Base-by-base conservation (phyloP, 2,329 filamentous ascomycete genomes). In the Zarea fungicola region DNA sequence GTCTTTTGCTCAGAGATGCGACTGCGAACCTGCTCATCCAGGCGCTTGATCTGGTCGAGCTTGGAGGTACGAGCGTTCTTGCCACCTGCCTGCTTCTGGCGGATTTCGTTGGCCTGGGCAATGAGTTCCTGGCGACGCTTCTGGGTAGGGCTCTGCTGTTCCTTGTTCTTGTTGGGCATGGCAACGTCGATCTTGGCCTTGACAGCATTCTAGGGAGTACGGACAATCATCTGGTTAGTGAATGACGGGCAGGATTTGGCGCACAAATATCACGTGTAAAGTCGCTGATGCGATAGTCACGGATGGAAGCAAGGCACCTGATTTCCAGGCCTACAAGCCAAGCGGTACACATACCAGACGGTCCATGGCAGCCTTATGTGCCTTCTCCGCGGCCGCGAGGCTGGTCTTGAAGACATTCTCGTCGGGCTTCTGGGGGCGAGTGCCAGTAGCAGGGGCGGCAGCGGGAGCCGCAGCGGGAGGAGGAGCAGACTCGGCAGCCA, bases 101-200 rank as follows among this genome's bases (percentile, higher is more conserved):
- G 85, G 69, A 99, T 96, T 58, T 86, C 80, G 64, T 84, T 85
- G 61, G 90, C 80, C 72, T 97, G 82, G 48, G 82, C 75, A 61
- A 89, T 86, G 56, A 97, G 83, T 68, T 96, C 89, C 67, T 89
- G 81, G 63, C 90, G 87, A 65, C 84, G 87, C 76, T 95, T 89
- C 62, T 83, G 84, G 53, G 80, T 75, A 13, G 92, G 89, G 28
- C 82, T 89, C 63, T 87, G 87, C 69, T 89, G 83, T 65, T 92
- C 89, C 72, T 87, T 78, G 67, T 76, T 77, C 71, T 80, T 82
- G 71, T 69, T 86, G 41, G 89, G 87, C 62, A 84, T 79, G 52
- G 87, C 88, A 56, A 84, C 75, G 51, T 96, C 90, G 64, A 97
- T 82, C 75, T 96, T 95, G 65, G 84, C 80, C 72, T 90, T 92